phyloP scores from a whole-genome alignment of 495 filamentous ascomycete species.

The Articulospora tetracladia region DNA sequence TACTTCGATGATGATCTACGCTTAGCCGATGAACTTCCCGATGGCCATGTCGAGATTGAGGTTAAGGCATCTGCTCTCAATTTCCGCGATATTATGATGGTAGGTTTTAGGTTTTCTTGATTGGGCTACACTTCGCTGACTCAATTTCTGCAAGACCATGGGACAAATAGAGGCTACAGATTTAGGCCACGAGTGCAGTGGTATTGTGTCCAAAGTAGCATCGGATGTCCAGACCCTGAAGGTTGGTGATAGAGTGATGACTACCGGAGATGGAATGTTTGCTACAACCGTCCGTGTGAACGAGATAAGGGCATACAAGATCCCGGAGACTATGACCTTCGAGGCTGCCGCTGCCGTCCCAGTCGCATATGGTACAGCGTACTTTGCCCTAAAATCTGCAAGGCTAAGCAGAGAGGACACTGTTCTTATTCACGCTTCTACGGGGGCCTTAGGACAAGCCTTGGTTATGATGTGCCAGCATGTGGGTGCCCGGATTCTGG shows the following conservation, averaged over 20 bases:
- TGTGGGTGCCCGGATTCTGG: conserved; percentile 29
- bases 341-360: conserved; percentile 54
- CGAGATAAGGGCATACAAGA: conserved; percentile 14
- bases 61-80: conserved; percentile 37
- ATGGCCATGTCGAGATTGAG: conserved; percentile 35
- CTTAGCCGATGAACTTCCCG: background rate
- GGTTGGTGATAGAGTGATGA: conserved; percentile 51
- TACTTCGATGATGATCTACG: conserved; percentile 19
- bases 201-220: conserved; percentile 46
- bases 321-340: conserved; percentile 45
- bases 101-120: background rate
- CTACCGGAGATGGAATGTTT: conserved; percentile 40
- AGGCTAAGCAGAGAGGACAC: conserved; percentile 45
- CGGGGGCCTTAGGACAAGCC: conserved; percentile 51
- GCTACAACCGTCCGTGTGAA: conserved; percentile 34
- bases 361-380: conserved; percentile 51
- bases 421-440: conserved; percentile 55
- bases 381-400: conserved; percentile 45
- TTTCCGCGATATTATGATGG: conserved; percentile 46
- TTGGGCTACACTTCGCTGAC: too few species aligned
- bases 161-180: background rate
- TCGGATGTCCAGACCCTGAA: conserved; percentile 37
- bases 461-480: conserved; percentile 49
- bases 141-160: background rate
- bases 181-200: conserved; percentile 47